Conservation (phyloP, 2,329 filamentous ascomycete species). For the Juglanconis sp. region DNA sequence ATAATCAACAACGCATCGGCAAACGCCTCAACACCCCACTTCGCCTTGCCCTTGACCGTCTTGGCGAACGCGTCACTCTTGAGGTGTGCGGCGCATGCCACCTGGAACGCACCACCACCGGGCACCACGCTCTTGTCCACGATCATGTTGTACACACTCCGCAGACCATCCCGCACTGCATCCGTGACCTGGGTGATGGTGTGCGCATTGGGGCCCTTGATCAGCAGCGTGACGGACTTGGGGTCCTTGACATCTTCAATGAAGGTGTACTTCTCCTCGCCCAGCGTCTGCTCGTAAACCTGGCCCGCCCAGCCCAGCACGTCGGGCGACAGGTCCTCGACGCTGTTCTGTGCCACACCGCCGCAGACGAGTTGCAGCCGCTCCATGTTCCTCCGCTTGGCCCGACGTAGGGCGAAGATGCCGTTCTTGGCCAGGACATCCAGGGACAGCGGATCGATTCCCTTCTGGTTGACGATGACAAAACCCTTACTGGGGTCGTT, state of each 20-base stretch:
- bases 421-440: conserved; percentile 98
- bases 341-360: conserved; percentile 88
- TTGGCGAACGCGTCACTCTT: conserved; percentile 83
- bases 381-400: conserved; percentile 99
- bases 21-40: conserved; percentile 92
- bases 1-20: conserved; percentile 93
- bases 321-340: conserved; percentile 85
- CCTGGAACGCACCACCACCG: conserved; percentile 91
- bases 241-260: conserved; percentile 98
- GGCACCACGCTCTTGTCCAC: conserved; percentile 96
- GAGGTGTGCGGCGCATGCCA: conserved; percentile 84
- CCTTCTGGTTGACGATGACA: conserved; percentile 98
- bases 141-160: conserved; percentile 99
- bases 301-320: conserved; percentile 92
- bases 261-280: conserved; percentile 99
- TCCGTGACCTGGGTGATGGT: conserved; percentile 97
- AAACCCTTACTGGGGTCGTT: conserved; percentile 92
- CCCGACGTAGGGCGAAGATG: conserved; percentile 88
- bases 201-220: conserved; percentile 96
- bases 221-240: conserved; percentile 94
- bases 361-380: conserved; percentile 92
- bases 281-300: conserved; percentile 95
- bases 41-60: conserved; percentile 95
- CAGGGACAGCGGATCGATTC: conserved; percentile 92
- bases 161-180: conserved; percentile 88